Evolutionary conservation across 352 stramenopile species (phyloP), one percentile per base, ranked within the genome.

Genomic region (Globisporangium mamillatum): DNA sequence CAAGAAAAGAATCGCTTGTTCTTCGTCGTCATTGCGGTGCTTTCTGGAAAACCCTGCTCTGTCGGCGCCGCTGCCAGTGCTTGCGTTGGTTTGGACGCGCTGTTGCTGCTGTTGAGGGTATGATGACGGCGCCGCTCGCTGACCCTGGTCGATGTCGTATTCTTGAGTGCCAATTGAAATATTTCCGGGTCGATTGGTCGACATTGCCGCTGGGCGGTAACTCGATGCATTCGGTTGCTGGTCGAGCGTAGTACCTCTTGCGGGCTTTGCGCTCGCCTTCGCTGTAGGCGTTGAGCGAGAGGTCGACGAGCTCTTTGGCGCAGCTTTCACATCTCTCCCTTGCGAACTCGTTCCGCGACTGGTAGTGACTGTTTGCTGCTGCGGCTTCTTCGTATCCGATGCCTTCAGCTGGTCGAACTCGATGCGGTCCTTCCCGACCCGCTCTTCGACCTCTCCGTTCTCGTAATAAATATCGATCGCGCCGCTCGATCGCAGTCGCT

Each of bases 391-490:
- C 22, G 46, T 46, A 25, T 34, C 27, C 3, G 54, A 50, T 9
- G 44, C 18, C 48, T 70, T 70, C 18, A 48, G 6, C 20, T 59
- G 27, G 14, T 60, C 44, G 27, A 29, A 36, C 29, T 64, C 67
- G 24, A 88, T 67, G 54, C 80, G 80, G 9, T 86, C 75, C 52
- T 74, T 78, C 4, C 60, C 59, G 16, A 85, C 77, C 27, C 72
- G 69, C 64, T 89, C 75, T 53, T 89, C 81, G 25, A 87, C 56
- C 34, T 79, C 72, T 1, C 77, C 79, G 41, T 84, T 84, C 46
- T 81, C 77, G 59, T 84, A 86, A 61, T 78, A 82, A 29, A 86
- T 76, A 55, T 89, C 80, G 16, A 86, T 77, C 24, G 73, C 53
- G 10, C 78, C 81, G 61, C 68, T 86, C 54, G 78, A 75, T 36